A percentile compares a stretch with the other conserved stretches of the same genome.
phyloP scores from a whole-genome alignment of 2,329 filamentous ascomycete genomes.

The Fusarium metavorans region DNA sequence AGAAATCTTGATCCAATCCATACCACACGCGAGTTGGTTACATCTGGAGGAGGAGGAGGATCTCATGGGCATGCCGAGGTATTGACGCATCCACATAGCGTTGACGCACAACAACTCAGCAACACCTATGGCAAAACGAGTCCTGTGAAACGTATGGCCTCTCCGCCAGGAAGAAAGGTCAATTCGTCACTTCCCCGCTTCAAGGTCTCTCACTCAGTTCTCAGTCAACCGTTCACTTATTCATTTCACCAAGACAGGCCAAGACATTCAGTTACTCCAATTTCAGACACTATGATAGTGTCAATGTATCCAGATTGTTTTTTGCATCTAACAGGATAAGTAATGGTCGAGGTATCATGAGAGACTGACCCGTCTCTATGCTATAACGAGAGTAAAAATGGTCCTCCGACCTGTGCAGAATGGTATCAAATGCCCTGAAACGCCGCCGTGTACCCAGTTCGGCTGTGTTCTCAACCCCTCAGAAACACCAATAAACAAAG shows the following conservation, averaged over 20 bases:
- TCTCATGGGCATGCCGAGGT: neutral
- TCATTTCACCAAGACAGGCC: neutral
- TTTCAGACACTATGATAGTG: neutral
- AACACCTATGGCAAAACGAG: neutral
- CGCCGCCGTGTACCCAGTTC: slow-evolving; percentile 34
- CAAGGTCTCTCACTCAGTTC: neutral
- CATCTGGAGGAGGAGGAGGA: neutral
- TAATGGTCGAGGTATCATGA: slow-evolving; percentile 18
- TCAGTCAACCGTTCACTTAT: neutral
- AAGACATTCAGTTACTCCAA: neutral
- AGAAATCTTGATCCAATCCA: slow-evolving; percentile 13
- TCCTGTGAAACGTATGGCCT: neutral
- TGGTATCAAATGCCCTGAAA: slow-evolving; percentile 45
- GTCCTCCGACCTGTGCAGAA: slow-evolving; percentile 37
- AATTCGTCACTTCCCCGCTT: neutral
- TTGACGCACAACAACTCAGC: neutral
- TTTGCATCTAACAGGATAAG: slow-evolving; percentile 20
- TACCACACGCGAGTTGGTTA: neutral
- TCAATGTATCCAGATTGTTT: slow-evolving; percentile 7
- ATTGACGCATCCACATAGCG: neutral
- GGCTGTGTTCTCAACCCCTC: slow-evolving; percentile 14
- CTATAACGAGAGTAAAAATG: slow-evolving; percentile 34
- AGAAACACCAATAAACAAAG: slow-evolving; percentile 33
- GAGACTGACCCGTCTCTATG: slow-evolving; percentile 32
- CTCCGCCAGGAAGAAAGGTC: neutral